Base-by-base conservation (phyloP, 176 grass and related monocot genomes). In the Zoysia pacifica region DNA sequence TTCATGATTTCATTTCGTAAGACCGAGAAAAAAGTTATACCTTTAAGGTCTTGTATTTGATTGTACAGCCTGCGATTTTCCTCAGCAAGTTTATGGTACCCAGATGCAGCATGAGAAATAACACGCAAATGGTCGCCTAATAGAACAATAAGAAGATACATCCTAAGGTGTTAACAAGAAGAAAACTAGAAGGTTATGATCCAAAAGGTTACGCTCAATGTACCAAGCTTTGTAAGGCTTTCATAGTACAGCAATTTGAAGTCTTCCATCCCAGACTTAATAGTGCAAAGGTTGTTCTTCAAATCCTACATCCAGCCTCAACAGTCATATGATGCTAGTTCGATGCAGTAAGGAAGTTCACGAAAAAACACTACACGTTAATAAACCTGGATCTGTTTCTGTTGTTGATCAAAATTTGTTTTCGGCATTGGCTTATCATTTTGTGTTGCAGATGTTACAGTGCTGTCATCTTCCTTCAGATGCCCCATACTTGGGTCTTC, bases 11-110 rank as follows among this genome's bases (percentile, higher is more conserved):
- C 39, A 54, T 19, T 81, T 81, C 5, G 7, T 62, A 79, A 41
- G 14, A 54, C 16, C 37, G 4, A 28, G 15, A 66, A 73, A 62
- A n/a, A 62, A 35, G 4, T 61, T 35, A 39, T 81, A 98, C 96
- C 96, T 93, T 82, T 89, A 86, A 98, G 96, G 81, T 98, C 96
- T 59, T 98, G 96, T 65, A 98, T 83, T 86, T 88, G 82, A 80
- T 98, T 98, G 72, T 98, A 98, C 46, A 98, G 72, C 75, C 91
- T 94, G 35, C 96, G 91, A 65, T 98, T 98, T 79, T 98, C 96
- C 76, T 98, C 92, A 0, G 93, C 47, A 88, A 94, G 86, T 87
- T 91, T 98, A 65, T 73, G 86, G 86, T 98, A 94, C 38, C 81
- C 86, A 28, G 89, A 91, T 89, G 92, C 88, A 56, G 96, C 90